A percentile compares a stretch with the other conserved stretches of the same genome.
Conservation (phyloP, 2,329 filamentous ascomycete species). For the Venturia asperata region DNA sequence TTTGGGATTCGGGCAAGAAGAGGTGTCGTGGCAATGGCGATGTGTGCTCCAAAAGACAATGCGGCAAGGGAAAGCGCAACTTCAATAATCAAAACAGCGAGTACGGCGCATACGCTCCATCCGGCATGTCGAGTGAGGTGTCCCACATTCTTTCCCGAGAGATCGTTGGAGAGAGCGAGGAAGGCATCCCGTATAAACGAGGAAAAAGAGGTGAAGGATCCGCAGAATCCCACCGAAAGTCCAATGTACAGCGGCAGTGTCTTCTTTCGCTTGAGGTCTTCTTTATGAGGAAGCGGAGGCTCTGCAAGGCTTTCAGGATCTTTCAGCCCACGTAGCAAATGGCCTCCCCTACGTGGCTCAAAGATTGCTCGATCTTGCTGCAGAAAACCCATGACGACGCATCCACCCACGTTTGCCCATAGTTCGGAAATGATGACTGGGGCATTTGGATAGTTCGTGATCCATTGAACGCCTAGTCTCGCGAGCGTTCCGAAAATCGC, state of each 20-base stretch:
- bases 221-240: constrained; percentile 78
- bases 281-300: background rate
- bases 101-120: constrained; percentile 73
- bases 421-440: constrained; percentile 67
- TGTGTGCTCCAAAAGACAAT: constrained; percentile 65
- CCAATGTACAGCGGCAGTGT: constrained; percentile 83
- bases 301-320: background rate
- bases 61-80: constrained; percentile 62
- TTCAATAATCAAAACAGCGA: constrained; percentile 68
- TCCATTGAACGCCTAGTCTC: constrained; percentile 67
- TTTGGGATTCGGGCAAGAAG: constrained; percentile 52
- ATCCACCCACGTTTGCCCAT: constrained; percentile 84
- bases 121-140: constrained; percentile 56
- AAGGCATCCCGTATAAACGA: constrained; percentile 76
- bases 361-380: constrained; percentile 72
- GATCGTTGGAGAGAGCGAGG: constrained; percentile 68
- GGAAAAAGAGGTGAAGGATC: constrained; percentile 85
- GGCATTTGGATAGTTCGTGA: constrained; percentile 72
- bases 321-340: background rate
- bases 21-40: constrained; percentile 56
- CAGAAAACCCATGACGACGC: constrained; percentile 78
- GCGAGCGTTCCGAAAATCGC: constrained; percentile 78
- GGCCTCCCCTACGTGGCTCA: constrained; percentile 17
- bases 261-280: constrained; percentile 52
- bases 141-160: constrained; percentile 44